Evolutionary conservation across 2,329 filamentous ascomycete species (phyloP), one percentile per base, ranked within the genome.

Genomic region (Fusarium sp.): DNA sequence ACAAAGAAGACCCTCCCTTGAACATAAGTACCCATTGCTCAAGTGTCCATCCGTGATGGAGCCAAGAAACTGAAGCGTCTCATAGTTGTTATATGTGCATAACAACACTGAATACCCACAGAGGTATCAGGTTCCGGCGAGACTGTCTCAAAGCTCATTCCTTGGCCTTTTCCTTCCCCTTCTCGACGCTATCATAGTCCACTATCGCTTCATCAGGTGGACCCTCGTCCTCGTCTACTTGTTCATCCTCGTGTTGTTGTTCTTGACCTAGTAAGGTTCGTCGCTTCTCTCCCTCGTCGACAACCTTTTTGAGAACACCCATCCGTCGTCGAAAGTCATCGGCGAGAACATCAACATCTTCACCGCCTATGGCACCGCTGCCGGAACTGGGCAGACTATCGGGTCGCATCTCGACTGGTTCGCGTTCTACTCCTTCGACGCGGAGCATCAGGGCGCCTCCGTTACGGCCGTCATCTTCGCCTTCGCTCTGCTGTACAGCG

Each of bases 241-340:
- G 18, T 2, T 51, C n/a, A 1, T 65, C 64, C 3, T 59, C 36
- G 9, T 62, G 56, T 6, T 57, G 54, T 4, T 63, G 57, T 3
- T 60, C 23, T 25, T 75, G 64, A 42, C 66, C 75, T 6, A 79
- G 66, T 54, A 75, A 77, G 58, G 76, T 75, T 58, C 79, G 78
- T 57, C 83, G 80, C 54, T 81, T 81, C 61, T 85, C 82, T 3
- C 82, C 81, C n/a, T 84, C 82, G n/a, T 82, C 82, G 8, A 87
- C 83, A 3, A 89, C 83, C 71, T 79, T 85, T 56, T 82, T 82
- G 66, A 90, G 72, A 18, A 87, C 79, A 3, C 65, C 78, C 86
- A 90, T 88, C 46, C 85, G 82, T 63, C 81, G 81, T 58, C 87
- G 84, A 67, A 90, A 90, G 34, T 88, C 85, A 14, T 85, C 84